Evolutionary conservation across 306 rosid species (phyloP).

Genomic region (Casuarina equisetifolia): DNA sequence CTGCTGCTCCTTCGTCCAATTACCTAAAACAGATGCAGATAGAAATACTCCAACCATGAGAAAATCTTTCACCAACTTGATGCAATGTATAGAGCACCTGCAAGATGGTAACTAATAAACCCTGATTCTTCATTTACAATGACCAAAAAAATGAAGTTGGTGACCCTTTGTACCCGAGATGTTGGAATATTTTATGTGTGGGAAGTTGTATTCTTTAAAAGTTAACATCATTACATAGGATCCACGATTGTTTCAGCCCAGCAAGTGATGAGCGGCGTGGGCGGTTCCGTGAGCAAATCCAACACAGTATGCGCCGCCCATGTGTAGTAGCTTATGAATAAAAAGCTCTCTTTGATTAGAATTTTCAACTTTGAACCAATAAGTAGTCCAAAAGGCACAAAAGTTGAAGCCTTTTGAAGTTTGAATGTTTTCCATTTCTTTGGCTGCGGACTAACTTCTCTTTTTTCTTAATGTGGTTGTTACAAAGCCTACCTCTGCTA

Average conservation of each 20-base stretch:
- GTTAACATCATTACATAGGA: too few species aligned
- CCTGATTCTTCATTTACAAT: too few species aligned
- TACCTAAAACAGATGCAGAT: background rate
- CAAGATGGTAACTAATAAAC: background rate
- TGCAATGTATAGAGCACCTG: background rate
- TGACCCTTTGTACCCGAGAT: too few species aligned
- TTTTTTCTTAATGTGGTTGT: background rate
- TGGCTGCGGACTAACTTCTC: constrained; percentile 1
- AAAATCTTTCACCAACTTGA: background rate
- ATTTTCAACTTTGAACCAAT: constrained; percentile 26
- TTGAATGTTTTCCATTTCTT: background rate
- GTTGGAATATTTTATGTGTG: too few species aligned
- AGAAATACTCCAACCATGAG: background rate
- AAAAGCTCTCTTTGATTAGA: background rate
- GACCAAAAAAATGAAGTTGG: too few species aligned
- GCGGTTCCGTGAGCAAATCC: background rate
- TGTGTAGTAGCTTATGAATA: constrained; percentile 6
- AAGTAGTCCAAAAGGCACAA: constrained; percentile 37
- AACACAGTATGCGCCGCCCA: constrained; percentile 47
- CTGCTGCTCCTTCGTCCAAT: background rate
- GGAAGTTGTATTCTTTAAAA: too few species aligned
- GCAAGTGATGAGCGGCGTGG: too few species aligned
- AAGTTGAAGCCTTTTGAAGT: constrained; percentile 27
- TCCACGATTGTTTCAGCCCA: too few species aligned
- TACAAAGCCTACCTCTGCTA: background rate